phyloP scores from a whole-genome alignment of 257 asterid species.

The Scutellaria baicalensis region DNA sequence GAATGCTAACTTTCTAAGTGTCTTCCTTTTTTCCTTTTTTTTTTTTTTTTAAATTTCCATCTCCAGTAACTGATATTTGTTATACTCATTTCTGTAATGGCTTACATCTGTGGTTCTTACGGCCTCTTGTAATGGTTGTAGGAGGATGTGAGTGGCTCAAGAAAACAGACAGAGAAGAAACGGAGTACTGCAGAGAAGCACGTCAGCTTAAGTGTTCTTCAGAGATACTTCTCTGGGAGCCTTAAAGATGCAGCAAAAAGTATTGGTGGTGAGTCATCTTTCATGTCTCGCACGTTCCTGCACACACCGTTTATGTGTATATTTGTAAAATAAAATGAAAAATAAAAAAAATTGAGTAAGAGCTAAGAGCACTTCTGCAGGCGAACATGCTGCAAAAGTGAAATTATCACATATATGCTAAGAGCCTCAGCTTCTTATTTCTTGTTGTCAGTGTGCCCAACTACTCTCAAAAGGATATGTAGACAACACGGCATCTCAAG shows the following conservation, averaged over 20 bases:
- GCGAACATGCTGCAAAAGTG: background rate
- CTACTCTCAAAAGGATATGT: slow-evolving; percentile 89
- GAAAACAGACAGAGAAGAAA: slow-evolving; percentile 51
- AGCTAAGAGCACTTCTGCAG: too few species aligned
- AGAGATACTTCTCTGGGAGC: slow-evolving; percentile 83
- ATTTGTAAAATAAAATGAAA: background rate
- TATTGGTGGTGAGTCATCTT: slow-evolving; percentile 74
- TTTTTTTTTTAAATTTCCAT: background rate
- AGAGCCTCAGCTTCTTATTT: background rate
- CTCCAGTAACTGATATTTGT: background rate
- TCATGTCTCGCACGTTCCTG: background rate
- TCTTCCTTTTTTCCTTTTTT: background rate
- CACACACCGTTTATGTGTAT: background rate
- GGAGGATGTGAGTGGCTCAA: slow-evolving; percentile 36
- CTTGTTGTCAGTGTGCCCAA: slow-evolving; percentile 67
- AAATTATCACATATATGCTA: background rate
- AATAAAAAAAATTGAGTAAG: background rate
- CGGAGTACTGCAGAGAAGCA: slow-evolving; percentile 76
- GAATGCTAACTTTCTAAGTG: background rate
- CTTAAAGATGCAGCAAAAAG: slow-evolving; percentile 91
- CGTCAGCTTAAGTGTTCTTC: slow-evolving; percentile 80
- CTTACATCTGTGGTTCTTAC: background rate
- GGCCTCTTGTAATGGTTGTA: slow-evolving; percentile 12
- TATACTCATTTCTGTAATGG: background rate
- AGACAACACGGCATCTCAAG: slow-evolving; percentile 79